Conservation (phyloP, 129 eudicot genomes). For the Centella asiatica region DNA sequence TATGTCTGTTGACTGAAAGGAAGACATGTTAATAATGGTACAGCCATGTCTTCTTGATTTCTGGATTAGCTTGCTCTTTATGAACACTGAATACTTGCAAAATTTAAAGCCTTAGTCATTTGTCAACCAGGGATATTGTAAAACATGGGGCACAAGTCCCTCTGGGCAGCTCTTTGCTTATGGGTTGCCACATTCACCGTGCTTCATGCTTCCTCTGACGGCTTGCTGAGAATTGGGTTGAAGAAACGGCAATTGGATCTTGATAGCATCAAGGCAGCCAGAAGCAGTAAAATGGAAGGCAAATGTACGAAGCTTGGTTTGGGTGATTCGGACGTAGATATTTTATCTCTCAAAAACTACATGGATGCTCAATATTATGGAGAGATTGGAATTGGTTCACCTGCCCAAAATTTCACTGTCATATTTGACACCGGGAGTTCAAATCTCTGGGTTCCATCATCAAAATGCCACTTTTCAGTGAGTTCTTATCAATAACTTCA, state of each 20-base stretch:
- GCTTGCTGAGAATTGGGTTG: conserved; percentile 8
- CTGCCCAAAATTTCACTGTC: conserved; percentile 4
- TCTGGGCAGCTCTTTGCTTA: conserved; percentile 17
- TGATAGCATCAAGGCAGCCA: conserved; percentile 4
- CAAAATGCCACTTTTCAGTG: conserved; percentile 13
- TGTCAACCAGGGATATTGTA: conserved; percentile 3
- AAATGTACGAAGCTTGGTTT: conserved; percentile 4
- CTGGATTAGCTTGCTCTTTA: background rate
- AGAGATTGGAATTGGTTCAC: conserved; percentile 10
- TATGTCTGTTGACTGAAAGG: too few relatives aligned
- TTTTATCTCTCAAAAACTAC: conserved; percentile 2
- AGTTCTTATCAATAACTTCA: background rate
- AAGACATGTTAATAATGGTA: too few relatives aligned
- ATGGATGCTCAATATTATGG: conserved; percentile 10
- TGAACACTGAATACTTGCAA: background rate
- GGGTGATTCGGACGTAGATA: conserved; percentile 7
- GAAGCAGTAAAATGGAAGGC: conserved; percentile 1
- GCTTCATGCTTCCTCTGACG: conserved; percentile 9
- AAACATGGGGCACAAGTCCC: conserved; percentile 21
- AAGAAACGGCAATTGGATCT: conserved; percentile 8
- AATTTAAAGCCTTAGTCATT: background rate
- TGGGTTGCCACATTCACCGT: conserved; percentile 21
- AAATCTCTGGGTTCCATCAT: conserved; percentile 14
- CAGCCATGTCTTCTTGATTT: background rate
- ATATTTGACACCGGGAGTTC: conserved; percentile 10